Evolutionary conservation across 2,329 filamentous ascomycete species (phyloP), one percentile per base, ranked within the genome.

Genomic region (Venturia asperata): DNA sequence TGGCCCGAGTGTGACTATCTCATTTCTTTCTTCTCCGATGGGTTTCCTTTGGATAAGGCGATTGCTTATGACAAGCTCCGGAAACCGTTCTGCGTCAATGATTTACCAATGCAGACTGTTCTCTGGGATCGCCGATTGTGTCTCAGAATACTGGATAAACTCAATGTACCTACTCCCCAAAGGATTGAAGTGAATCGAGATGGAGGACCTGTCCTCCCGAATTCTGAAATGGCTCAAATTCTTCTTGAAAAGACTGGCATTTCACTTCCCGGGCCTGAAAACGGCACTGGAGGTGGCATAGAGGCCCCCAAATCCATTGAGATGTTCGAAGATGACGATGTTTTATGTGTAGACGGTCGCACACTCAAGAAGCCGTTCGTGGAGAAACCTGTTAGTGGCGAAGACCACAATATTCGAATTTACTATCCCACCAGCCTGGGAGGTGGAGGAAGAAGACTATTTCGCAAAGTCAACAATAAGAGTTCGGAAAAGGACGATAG

Each of bases 341-440:
- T 89, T 5, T 82, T 99, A 64, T 86, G 88, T 52, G 93, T 99
- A 11, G 93, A 99, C 73, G 94, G 93, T 13, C 82, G 84, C 49
- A 76, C 87, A 4, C 82, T 99, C 58, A 88, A 84, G 70, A 99
- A 99, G 74, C 94, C 94, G 0, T 99, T 99, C 73, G 94, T 99
- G 45, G 94, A 99, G 74, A 99, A 99, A 75, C 94, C 94, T 0
- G 92, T 92, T n/a, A 97, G 91, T 72, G 94, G 94, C 42, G 94
- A 99, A 77, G 93, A 99, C 72, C 94, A 99, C 78, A 99, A 99
- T 74, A 96, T 99, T 71, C 89, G 96, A 77, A 97, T 99, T 65
- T 99, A 97, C 78, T 97, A 95, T 72, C 91, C 93, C 27, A 89
- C 87, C 68, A 89, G 90, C 52, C 85, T 90, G 61, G 92, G 92